These are phyloP conservation scores for Alternaria infectoria DNA, from an alignment of 2,329 filamentous ascomycete genomes.

Conservation along the genomic window DNA sequence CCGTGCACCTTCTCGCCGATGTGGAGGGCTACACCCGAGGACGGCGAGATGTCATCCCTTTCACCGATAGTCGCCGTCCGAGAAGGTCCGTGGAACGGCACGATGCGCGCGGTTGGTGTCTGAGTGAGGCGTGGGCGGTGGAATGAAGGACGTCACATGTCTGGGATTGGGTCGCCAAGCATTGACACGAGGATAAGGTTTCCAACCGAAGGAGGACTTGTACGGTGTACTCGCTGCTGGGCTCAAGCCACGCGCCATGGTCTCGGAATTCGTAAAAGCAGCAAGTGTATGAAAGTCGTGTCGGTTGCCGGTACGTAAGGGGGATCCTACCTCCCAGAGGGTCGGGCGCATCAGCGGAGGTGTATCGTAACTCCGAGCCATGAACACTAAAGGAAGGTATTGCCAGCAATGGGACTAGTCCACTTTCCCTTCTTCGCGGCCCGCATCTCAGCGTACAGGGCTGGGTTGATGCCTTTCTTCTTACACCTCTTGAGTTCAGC, in stretches of 20 bases:
- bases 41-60: not conserved
- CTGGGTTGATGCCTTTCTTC: conserved; percentile 57
- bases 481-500: conserved; percentile 53
- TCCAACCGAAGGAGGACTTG: not conserved
- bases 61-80: not conserved
- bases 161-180: not conserved
- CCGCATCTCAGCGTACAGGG: conserved; percentile 57
- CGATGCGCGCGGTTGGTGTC: not conserved
- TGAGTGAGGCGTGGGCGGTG: not conserved
- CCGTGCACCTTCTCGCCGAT: not conserved
- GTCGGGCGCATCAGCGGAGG: not conserved
- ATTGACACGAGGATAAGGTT: not conserved
- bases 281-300: not conserved
- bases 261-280: not conserved
- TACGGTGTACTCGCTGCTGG: not conserved
- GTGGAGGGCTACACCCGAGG: not conserved
- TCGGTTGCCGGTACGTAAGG: not conserved
- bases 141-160: not conserved
- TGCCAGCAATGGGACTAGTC: conserved; percentile 44
- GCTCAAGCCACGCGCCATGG: not conserved
- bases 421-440: conserved; percentile 50
- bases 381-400: conserved; percentile 37
- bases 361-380: not conserved
- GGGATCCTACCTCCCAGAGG: not conserved
- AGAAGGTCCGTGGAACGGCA: not conserved